Conservation (phyloP, 768 basidiomycete species). For the Phylloporus sp. region DNA sequence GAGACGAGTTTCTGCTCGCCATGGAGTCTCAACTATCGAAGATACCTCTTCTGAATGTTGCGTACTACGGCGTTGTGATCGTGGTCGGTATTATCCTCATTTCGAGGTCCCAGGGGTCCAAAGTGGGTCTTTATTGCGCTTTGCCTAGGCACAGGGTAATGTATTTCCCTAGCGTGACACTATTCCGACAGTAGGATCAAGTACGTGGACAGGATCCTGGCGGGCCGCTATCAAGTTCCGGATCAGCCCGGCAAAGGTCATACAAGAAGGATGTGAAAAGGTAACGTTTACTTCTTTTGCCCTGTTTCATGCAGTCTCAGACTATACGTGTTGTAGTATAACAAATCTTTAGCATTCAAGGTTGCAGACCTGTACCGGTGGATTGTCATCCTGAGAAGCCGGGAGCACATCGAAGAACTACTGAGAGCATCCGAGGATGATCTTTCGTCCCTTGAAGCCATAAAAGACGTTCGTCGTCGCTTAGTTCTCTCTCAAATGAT, state of each 20-base stretch:
- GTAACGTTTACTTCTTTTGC: conserved; percentile 6
- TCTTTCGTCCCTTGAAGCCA: conserved; percentile 33
- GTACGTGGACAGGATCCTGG: conserved; percentile 26
- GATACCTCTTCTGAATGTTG: not conserved
- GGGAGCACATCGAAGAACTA: conserved; percentile 36
- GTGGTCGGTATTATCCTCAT: not conserved
- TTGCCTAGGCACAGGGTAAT: not conserved
- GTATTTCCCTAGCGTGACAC: conserved; percentile 13
- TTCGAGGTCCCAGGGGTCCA: not conserved
- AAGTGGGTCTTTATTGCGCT: not conserved
- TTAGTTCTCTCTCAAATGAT: not conserved
- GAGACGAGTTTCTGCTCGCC: not conserved
- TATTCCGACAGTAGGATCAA: conserved; percentile 30
- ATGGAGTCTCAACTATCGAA: not conserved
- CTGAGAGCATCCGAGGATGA: conserved; percentile 35
- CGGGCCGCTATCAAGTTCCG: conserved; percentile 16
- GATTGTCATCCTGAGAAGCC: conserved; percentile 36
- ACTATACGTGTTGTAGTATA: conserved; percentile 16
- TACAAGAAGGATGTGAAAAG: conserved; percentile 33
- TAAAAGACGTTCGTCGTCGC: conserved; percentile 27
- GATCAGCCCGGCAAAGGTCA: conserved; percentile 14
- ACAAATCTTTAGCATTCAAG: conserved; percentile 30
- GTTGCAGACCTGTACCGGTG: conserved; percentile 30
- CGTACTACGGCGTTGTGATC: not conserved
- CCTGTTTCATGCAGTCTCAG: not conserved